Evolutionary conservation across 2,329 filamentous ascomycete genomes (phyloP), one percentile per base, ranked within the genome.

Genomic region (Fusarium sp.): DNA sequence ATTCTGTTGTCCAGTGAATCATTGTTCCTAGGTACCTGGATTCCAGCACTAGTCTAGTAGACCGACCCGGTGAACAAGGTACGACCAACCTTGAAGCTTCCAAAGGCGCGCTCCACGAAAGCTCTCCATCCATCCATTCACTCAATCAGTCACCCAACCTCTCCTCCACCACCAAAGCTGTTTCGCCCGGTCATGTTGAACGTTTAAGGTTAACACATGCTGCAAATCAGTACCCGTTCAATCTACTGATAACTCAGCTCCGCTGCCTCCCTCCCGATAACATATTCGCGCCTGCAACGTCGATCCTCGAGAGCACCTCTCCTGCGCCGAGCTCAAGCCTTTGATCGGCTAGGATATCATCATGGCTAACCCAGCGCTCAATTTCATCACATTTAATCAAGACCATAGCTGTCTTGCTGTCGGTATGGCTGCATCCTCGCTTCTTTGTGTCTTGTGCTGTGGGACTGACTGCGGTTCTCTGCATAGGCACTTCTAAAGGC

Each of bases 361-460:
- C 65, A 93, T 93, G 90, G 83, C 90, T 70, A 86, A 78, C 70
- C 90, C 91, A 80, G 84, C 90, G 51, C 94, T 98, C 85, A 99
- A 99, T 82, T 99, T 97, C 83, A 94, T 99, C 76, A 98, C 95
- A 44, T 99, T 98, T 83, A 99, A 99, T 82, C 96, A 99, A 85
- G 96, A 99, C 85, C 94, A 97, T 84, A 97, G 93, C 87, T 95
- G 95, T 81, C 87, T 99, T 71, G 95, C 95, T 84, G 94, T 99
- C 75, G 95, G 94, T 94, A 85, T 78, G 91, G 82, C 60, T 27
- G 47, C 47, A 16, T 40, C 13, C 29, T 44, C 43, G 67, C 58
- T 59, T 53, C 49, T 62, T 53, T 34, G 44, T 48, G 10, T 25
- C 51, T 40, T 52, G 18, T 46, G 16, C 11, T 41, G 54, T 70